Evolutionary conservation across 805 yeast genomes (phyloP), one percentile per base, ranked within the genome.

Genomic region (Cyberlindnera samutprakarnensis): DNA sequence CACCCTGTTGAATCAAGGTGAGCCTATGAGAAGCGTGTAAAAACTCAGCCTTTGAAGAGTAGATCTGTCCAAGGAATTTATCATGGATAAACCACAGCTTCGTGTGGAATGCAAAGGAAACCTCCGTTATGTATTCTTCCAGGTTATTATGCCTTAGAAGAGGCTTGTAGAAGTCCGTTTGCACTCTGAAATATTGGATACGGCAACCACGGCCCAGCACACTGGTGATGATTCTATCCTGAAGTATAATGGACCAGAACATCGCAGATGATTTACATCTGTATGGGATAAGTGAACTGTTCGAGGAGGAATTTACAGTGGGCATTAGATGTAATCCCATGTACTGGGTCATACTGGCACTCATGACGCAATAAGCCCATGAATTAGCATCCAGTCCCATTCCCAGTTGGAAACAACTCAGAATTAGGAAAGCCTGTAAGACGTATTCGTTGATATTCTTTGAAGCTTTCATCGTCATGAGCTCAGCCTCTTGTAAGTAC

Each of bases 141-240:
- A 13, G 10, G 7, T 19, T 15, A 13, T 20, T 13, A 15, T 18
- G 7, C 8, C 10, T 17, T 8, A 17, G 47, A 28, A 49, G 54
- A 2, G 61, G 57, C 1, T 16, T 19, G 19, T 27, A 27, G 29
- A 27, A 27, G 6, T 13, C 18, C 11, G 56, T 39, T 10, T 37
- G 39, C n/a, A 55, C 53, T 27, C 61, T 44, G 27, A 52, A 56
- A 30, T 53, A 51, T 30, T 53, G 62, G 9, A 57, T 47, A 13
- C 61, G 43, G 17, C 56, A 51, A 14, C 60, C 61, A 24, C 62
- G 41, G 1, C 62, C 62, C 16, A 57, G 36, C 1, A 50, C 59
- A 28, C 56, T 49, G 2, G 62, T 54, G 6, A 56, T 49, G 15
- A 55, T 39, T 23, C 62, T 38, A 33, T 57, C 62, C 32, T 57